Evolutionary conservation across 768 basidiomycete species (phyloP), one percentile per base, ranked within the genome.

Genomic region (Lactarius trivialis): DNA sequence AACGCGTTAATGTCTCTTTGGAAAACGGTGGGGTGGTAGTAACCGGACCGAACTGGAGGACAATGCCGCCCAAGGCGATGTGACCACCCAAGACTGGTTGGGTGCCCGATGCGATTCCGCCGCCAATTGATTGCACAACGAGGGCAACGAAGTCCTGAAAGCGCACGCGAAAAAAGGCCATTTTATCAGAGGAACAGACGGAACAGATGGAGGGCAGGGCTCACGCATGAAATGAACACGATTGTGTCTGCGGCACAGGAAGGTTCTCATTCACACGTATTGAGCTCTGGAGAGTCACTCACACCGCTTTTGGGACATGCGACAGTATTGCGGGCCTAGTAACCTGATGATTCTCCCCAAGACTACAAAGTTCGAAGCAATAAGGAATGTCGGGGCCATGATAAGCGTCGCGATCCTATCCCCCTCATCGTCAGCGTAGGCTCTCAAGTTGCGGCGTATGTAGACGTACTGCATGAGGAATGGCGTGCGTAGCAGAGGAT

Each of bases 391-490:
- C 26, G 68, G 69, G 19, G 70, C 67, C 9, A 70, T 51, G 41
- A 77, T 75, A 32, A 74, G 70, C 33, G 69, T 70, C 45, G 65
- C 56, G 51, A 74, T 73, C 63, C 73, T 74, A 37, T 53, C 43
- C 21, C 32, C 12, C 51, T 30, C 7, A 14, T 48, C 41, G 15
- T 53, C 28, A 24, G 15, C 45, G 7, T 26, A n/a, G 26, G 5
- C 28, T 32, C 11, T 24, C 30, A 30, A 36, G 14, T 19, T 7
- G 3, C 19, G 32, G 14, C 3, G 11, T 19, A 39, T 17, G 26
- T 26, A 24, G 37, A 64, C 71, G n/a, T 58, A 76, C 74, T 81
- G 78, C 65, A 78, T 77, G 50, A 77, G 60, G 68, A 75, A 81
- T 0, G 78, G 73, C 19, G 70, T 69, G 26, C 66, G 62, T n/a